A percentile compares a stretch with the other conserved stretches of the same genome.
phyloP scores from a whole-genome alignment of 2,329 filamentous ascomycete genomes.

The Orbilia blumenaviensis region DNA sequence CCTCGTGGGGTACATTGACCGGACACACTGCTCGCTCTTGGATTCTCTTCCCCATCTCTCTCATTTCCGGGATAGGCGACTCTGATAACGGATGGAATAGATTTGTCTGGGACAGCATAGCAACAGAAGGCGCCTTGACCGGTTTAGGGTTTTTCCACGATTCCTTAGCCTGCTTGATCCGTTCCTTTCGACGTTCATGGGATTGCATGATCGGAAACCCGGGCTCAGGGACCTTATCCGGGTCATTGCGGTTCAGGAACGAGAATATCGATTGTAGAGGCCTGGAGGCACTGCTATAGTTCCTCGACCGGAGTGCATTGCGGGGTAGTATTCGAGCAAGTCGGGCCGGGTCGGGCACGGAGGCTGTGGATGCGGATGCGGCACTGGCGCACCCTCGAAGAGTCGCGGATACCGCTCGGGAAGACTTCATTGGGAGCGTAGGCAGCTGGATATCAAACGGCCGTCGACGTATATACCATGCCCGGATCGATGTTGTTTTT shows the following conservation, averaged over 20 bases:
- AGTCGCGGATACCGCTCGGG: conserved; percentile 20
- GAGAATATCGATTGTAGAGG: conserved; percentile 45
- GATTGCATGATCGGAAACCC: conserved; percentile 26
- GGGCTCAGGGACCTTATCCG: conserved; percentile 38
- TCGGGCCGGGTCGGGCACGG: conserved; percentile 15
- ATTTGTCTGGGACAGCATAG: conserved; percentile 74
- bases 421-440: conserved; percentile 43
- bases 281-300: conserved; percentile 37
- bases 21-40: conserved; percentile 92
- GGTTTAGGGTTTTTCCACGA: conserved; percentile 37
- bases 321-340: conserved; percentile 33
- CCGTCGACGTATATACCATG: conserved; percentile 24
- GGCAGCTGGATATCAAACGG: too few species aligned
- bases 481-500: not conserved
- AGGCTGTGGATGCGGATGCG: too few species aligned
- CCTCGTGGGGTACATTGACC: conserved; percentile 82
- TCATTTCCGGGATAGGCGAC: conserved; percentile 88
- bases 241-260: conserved; percentile 39
- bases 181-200: conserved; percentile 31
- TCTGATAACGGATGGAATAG: conserved; percentile 92
- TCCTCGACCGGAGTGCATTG: conserved; percentile 24
- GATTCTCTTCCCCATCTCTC: conserved; percentile 87
- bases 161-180: conserved; percentile 37
- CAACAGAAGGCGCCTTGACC: conserved; percentile 9
- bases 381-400: conserved; percentile 40